These are phyloP conservation scores for Agastache rugosa DNA, from an alignment of 257 asterid genomes.

Conservation along the genomic window DNA sequence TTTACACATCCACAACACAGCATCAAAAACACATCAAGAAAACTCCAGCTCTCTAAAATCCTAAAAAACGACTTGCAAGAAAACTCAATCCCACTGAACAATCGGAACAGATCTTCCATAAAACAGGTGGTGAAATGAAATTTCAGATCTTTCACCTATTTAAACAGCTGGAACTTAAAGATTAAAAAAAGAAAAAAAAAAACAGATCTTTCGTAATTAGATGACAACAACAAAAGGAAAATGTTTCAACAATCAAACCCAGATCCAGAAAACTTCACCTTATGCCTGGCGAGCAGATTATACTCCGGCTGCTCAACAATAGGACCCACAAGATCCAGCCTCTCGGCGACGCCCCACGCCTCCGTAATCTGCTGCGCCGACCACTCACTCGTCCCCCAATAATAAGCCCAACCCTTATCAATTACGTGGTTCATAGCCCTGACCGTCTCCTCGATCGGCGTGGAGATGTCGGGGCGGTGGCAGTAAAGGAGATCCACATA, in stretches of 20 bases:
- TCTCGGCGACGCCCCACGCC: conserved; percentile 90
- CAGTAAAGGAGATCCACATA: conserved; percentile 84
- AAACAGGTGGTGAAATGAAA: background rate
- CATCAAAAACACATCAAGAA: background rate
- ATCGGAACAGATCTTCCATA: conserved; percentile 15
- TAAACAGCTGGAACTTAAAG: background rate
- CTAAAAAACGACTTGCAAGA: background rate
- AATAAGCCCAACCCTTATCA: conserved; percentile 96
- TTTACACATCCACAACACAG: background rate
- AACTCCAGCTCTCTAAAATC: background rate
- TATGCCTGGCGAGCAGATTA: conserved; percentile 81
- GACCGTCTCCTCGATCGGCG: conserved; percentile 96
- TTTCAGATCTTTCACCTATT: background rate
- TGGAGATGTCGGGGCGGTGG: conserved; percentile 79
- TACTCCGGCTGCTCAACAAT: conserved; percentile 98
- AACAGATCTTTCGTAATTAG: background rate
- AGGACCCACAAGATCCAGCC: conserved; percentile 93
- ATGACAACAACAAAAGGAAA: background rate
- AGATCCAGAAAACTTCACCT: conserved; percentile 50
- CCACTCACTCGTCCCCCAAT: conserved; percentile 99
- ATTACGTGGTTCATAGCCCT: conserved; percentile 96
- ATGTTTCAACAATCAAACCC: background rate
- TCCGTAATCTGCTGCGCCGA: conserved; percentile 97
- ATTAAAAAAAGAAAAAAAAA: background rate
- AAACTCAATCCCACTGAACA: conserved; percentile 8